Base-by-base conservation (phyloP, 305 asterid genomes). In the Solanum hybrid region DNA sequence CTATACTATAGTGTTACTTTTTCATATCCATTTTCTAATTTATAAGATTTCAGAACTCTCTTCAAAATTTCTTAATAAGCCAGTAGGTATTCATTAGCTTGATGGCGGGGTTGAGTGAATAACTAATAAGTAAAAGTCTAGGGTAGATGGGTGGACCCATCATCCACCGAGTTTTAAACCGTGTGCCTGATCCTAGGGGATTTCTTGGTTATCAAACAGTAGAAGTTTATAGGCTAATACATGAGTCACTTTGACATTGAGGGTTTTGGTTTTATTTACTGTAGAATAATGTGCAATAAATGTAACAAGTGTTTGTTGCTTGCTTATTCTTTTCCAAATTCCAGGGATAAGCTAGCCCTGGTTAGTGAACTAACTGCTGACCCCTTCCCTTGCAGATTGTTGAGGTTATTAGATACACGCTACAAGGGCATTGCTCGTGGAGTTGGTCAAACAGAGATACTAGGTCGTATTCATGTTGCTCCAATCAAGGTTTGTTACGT, bases 381-480 rank as follows among this genome's bases (percentile, higher is more conserved):
- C 85, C 77, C 84, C 76, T 45, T 87, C 90, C 90, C 89, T 78
- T 92, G 60, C 92, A 96, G 99, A 91, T 94, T 97, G 94, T 92
- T 92, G 93, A 94, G 99, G 94, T 99, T 96, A 88, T 89, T 97
- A 91, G 99, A 97, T 91, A 96, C 96, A 64, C 96, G 99, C 87
- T 96, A 95, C 89, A 95, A 91, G 92, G 99, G 99, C 87, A 95
- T 96, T 93, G 99, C 98, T 89, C 98, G 93, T 69, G 99, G 99
- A 89, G 99, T 97, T 92, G 99, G 99, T 88, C 99, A 97, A 91
- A 92, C 98, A 82, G 99, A 97, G 94, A 97, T 97, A 89, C 92
- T 95, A 73, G 99, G 99, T 38, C 98, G 98, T 89, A 96, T 96
- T 89, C 98, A 97, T 90, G 99, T 96, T 89, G 99, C 99, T 73